A percentile compares a stretch with the other conserved stretches of the same genome.
These are phyloP conservation scores for Xylariaceae sp. DNA, from an alignment of 2,329 filamentous ascomycete genomes.

Conservation along the genomic window DNA sequence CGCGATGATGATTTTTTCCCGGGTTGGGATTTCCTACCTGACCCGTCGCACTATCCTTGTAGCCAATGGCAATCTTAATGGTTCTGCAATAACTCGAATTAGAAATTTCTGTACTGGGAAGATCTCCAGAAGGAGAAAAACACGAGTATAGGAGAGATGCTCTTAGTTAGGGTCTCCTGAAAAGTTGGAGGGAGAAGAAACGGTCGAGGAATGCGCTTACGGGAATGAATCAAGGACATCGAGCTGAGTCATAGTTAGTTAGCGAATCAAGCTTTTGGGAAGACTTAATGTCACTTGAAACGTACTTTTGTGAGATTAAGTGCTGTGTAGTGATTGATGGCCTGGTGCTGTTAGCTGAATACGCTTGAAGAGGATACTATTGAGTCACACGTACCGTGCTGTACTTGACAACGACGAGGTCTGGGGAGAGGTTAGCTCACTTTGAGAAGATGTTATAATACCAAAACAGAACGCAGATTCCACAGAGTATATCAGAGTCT, in stretches of 20 bases:
- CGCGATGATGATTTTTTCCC: not conserved
- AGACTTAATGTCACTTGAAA: not conserved
- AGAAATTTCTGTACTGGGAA: not conserved
- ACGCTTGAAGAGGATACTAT: not conserved
- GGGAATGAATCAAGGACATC: not conserved
- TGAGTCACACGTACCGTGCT: slow-evolving; percentile 25
- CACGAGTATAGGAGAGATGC: not conserved
- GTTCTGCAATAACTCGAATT: slow-evolving; percentile 48
- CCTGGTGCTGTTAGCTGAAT: not conserved
- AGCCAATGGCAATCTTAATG: slow-evolving; percentile 62
- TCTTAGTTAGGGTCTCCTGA: not conserved
- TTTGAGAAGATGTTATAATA: not conserved
- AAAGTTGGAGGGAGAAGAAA: not conserved
- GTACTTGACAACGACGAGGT: slow-evolving; percentile 59
- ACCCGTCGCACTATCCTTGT: slow-evolving; percentile 43
- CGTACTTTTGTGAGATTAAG: slow-evolving; percentile 41
- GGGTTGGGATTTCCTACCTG: slow-evolving; percentile 29
- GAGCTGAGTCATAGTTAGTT: not conserved
- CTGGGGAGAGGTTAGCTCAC: slow-evolving; percentile 36
- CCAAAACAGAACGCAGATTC: not conserved
- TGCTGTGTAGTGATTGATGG: slow-evolving; percentile 57
- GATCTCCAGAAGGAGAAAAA: not conserved
- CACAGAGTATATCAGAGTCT: not conserved
- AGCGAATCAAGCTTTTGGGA: not conserved
- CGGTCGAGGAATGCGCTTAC: not conserved